Percentiles rank a stretch among this genome's conserved stretches.
phyloP scores from a whole-genome alignment of 2,329 filamentous ascomycete genomes.

The Coniochaeta sp. region DNA sequence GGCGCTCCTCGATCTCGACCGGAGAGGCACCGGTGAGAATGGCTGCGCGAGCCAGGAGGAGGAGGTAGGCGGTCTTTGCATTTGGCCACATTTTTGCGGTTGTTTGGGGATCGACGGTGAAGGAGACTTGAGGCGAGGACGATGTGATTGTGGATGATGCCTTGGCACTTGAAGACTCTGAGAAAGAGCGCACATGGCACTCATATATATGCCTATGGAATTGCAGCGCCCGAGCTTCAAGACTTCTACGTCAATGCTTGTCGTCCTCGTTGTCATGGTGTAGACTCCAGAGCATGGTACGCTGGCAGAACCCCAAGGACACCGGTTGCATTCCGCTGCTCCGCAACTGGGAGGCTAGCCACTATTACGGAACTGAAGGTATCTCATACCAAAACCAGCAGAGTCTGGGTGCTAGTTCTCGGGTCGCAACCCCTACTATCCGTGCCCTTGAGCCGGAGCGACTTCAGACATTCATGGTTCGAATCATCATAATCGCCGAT shows the following conservation, averaged over 20 bases:
- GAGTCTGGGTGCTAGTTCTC: neutral
- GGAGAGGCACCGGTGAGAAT: conserved; percentile 44
- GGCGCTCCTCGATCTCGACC: conserved; percentile 46
- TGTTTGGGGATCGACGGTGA: neutral
- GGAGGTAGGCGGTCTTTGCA: conserved; percentile 11
- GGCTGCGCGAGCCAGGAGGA: conserved; percentile 23
- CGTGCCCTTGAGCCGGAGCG: neutral
- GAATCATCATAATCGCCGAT: neutral
- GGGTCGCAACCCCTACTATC: neutral
- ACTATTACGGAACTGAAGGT: neutral
- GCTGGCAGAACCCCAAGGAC: neutral
- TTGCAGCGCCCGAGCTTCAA: neutral
- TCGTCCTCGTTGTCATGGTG: neutral
- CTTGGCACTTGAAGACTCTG: neutral
- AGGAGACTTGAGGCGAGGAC: neutral
- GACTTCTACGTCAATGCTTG: neutral
- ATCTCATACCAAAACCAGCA: neutral
- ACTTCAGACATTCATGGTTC: neutral
- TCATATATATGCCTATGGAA: neutral
- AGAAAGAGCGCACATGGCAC: neutral
- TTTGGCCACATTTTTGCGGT: neutral
- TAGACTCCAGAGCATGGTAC: neutral
- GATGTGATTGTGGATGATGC: neutral
- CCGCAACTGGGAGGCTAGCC: neutral
- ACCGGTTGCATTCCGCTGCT: neutral